These are phyloP conservation scores for Lasiodiplodia sp. DNA, from an alignment of 2,329 filamentous ascomycete species.

Conservation along the genomic window DNA sequence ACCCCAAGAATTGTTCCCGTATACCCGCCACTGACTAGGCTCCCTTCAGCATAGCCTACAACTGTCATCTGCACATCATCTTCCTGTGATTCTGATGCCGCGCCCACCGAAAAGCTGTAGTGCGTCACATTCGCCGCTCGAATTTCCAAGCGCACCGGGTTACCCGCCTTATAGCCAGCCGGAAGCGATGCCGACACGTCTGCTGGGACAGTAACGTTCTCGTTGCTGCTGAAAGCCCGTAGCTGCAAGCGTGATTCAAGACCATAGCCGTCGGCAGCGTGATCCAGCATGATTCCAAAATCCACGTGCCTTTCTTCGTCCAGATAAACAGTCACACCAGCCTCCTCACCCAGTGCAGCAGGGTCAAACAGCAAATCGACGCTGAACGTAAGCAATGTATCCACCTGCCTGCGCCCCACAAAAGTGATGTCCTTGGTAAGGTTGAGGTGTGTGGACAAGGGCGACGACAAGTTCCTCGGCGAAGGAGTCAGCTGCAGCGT, in stretches of 20 bases:
- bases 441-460: slow-evolving; percentile 47
- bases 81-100: slow-evolving; percentile 26
- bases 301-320: slow-evolving; percentile 60
- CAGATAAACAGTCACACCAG: slow-evolving; percentile 61
- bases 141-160: slow-evolving; percentile 48
- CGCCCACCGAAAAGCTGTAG: slow-evolving; percentile 45
- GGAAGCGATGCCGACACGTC: slow-evolving; percentile 51
- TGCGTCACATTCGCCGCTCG: slow-evolving; percentile 56
- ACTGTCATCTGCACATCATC: slow-evolving; percentile 16
- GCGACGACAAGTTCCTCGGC: slow-evolving; percentile 60
- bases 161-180: slow-evolving; percentile 37
- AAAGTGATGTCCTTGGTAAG: slow-evolving; percentile 59
- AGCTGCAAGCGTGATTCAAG: slow-evolving; percentile 2
- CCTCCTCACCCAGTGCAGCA: slow-evolving; percentile 52
- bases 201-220: slow-evolving; percentile 49
- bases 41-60: slow-evolving; percentile 36
- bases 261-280: neutral
- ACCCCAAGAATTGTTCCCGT: slow-evolving; percentile 54
- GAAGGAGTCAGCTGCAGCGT: slow-evolving; percentile 59
- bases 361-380: slow-evolving; percentile 57
- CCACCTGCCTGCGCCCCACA: slow-evolving; percentile 61
- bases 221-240: slow-evolving; percentile 50
- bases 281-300: slow-evolving; percentile 45
- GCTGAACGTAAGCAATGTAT: slow-evolving; percentile 61
- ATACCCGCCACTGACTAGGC: slow-evolving; percentile 42